These are phyloP conservation scores for Botrytis pseudocinerea DNA, from an alignment of 2,329 filamentous ascomycete species.

Conservation along the genomic window DNA sequence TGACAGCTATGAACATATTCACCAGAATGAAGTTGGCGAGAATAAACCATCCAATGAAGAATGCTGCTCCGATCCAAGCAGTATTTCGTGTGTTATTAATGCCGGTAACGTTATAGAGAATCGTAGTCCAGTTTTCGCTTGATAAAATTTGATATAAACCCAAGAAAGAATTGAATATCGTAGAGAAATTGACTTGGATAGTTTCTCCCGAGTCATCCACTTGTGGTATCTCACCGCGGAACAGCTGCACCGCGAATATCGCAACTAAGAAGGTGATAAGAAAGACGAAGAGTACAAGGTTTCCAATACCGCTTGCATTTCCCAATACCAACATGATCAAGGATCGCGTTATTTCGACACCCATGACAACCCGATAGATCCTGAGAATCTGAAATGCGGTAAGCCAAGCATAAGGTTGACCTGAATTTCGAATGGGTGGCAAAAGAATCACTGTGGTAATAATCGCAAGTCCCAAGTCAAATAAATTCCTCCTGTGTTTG, in stretches of 20 bases:
- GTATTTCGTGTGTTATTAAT: slow-evolving; percentile 66
- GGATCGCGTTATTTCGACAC: slow-evolving; percentile 81
- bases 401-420: slow-evolving; percentile 78
- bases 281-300: slow-evolving; percentile 95
- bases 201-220: slow-evolving; percentile 61
- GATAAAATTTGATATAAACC: slow-evolving; percentile 98
- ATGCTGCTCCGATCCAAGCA: slow-evolving; percentile 90
- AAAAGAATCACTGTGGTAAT: slow-evolving; percentile 84
- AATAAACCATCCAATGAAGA: slow-evolving; percentile 94
- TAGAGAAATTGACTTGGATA: slow-evolving; percentile 75
- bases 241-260: slow-evolving; percentile 90
- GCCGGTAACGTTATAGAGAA: slow-evolving; percentile 79
- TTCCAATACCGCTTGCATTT: slow-evolving; percentile 88
- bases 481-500: slow-evolving; percentile 69
- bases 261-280: slow-evolving; percentile 91
- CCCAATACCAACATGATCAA: slow-evolving; percentile 86
- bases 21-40: slow-evolving; percentile 91
- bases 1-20: slow-evolving; percentile 99
- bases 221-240: slow-evolving; percentile 78
- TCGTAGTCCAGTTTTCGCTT: slow-evolving; percentile 91
- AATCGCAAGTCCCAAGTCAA: slow-evolving; percentile 78
- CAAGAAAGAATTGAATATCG: slow-evolving; percentile 93
- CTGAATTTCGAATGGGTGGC: slow-evolving; percentile 72
- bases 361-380: slow-evolving; percentile 87
- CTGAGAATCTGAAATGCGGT: slow-evolving; percentile 91